Base-by-base conservation (phyloP, 2,329 filamentous ascomycete species). In the Colletotrichum graminicola region DNA sequence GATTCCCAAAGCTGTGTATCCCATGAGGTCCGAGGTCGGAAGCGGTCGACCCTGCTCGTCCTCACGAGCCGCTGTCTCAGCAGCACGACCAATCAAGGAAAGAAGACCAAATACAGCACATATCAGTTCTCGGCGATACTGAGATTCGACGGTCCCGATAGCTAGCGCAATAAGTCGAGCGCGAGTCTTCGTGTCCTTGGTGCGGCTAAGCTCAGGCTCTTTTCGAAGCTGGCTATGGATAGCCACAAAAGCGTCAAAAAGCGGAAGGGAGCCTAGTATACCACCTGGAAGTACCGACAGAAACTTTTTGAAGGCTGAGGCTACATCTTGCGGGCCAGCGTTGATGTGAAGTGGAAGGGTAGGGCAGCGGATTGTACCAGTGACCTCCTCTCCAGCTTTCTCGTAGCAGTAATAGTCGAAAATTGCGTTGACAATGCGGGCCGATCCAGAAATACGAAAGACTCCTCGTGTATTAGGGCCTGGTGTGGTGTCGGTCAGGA, bases 31-130 rank as follows among this genome's bases (percentile, higher is more conserved):
- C 10, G 83, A 82, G 2, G 87, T 88, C 1, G 87, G 85, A 14
- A 90, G 79, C 3, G 88, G 85, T 47, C 82, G 81, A 6, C 88
- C 86, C 14, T 81, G 79, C 23, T 83, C 83, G 72, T 89, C 86
- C 76, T 90, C 86, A 34, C 85, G 82, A 5, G 84, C 83, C 0
- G 85, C 80, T 43, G 81, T 83, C 76, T 92, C 88, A 2, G 89
- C 88, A 5, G 84, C 81, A 34, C 87, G 82, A 2, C 89, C 90
- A 66, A 93, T 85, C 47, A 91, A 82, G 63, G 86, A 89, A 14
- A 92, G 81, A 16, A 93, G 81, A 0, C 90, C 91, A 76, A 93
- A 90, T 0, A 93, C 89, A 6, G 89, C 88, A 73, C 88, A 92
- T 54, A 93, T 90, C 4, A 93, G 80, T 57, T 92, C 89, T 32